A percentile compares a stretch with the other conserved stretches of the same genome.
Conservation (phyloP, 306 rosid genomes). For the Corylus americana region DNA sequence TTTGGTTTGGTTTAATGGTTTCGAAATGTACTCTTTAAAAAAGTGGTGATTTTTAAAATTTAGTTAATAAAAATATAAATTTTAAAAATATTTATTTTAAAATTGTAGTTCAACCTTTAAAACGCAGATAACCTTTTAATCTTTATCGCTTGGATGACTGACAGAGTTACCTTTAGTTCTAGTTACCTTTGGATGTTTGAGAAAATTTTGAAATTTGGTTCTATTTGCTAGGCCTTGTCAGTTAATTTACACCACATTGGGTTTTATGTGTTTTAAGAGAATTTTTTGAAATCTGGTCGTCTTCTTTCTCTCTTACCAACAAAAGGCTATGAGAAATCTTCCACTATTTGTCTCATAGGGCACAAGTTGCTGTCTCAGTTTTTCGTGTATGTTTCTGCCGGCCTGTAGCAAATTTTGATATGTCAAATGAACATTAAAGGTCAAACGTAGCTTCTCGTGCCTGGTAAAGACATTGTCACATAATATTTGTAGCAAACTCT, state of each 20-base stretch:
- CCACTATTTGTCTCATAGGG: not conserved
- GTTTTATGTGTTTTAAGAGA: too few relatives aligned
- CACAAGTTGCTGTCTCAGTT: not conserved
- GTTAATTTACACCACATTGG: too few relatives aligned
- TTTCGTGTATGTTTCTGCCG: not conserved
- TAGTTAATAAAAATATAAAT: too few relatives aligned
- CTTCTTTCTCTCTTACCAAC: too few relatives aligned
- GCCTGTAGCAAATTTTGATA: not conserved
- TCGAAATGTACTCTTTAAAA: too few relatives aligned
- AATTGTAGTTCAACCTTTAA: too few relatives aligned
- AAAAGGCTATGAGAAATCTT: not conserved
- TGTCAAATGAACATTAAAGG: not conserved
- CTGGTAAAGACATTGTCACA: not conserved
- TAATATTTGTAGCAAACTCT: slow-evolving; percentile 27
- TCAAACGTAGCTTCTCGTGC: not conserved
- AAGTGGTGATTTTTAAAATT: too few relatives aligned
- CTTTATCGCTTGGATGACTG: not conserved
- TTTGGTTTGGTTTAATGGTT: too few relatives aligned
- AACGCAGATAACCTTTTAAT: too few relatives aligned
- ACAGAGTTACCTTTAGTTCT: not conserved
- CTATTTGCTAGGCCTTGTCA: not conserved
- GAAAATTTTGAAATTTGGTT: not conserved
- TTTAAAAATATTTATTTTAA: too few relatives aligned
- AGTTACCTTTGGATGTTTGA: not conserved
- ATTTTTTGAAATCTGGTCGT: too few relatives aligned